Evolutionary conservation across 495 filamentous ascomycete species (phyloP).

Genomic region (Penicillium bovifimosum): DNA sequence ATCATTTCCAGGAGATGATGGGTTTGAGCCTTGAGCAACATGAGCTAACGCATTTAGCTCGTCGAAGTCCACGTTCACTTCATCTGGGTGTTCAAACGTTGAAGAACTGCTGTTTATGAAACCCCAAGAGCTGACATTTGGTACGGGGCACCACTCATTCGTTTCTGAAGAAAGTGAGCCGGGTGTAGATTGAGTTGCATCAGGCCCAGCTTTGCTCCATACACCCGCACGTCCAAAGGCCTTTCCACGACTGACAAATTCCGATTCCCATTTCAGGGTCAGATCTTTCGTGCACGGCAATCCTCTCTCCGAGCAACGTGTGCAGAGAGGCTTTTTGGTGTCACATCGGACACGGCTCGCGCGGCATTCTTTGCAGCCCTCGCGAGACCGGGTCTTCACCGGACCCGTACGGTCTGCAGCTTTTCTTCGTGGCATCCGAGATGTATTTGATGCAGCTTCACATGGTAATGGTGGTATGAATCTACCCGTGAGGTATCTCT

Average conservation of each 20-base stretch:
- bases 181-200: conserved; percentile 6
- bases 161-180: conserved; percentile 11
- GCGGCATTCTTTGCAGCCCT: conserved; percentile 42
- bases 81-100: conserved; percentile 27
- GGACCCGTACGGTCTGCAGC: conserved; percentile 38
- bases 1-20: not conserved
- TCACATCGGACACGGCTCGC: conserved; percentile 42
- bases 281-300: conserved; percentile 36
- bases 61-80: conserved; percentile 27
- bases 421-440: conserved; percentile 41
- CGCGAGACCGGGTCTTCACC: conserved; percentile 42
- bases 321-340: conserved; percentile 39
- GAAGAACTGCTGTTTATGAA: conserved; percentile 37
- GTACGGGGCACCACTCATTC: conserved; percentile 30
- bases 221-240: conserved; percentile 43
- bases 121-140: conserved; percentile 29
- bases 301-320: conserved; percentile 33
- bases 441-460: conserved; percentile 10
- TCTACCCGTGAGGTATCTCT: not conserved
- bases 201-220: conserved; percentile 32
- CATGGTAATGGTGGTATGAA: conserved; percentile 23
- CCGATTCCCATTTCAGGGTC: conserved; percentile 43
- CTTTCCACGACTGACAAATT: conserved; percentile 39
- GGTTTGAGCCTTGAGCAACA: not conserved
- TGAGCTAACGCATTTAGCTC: conserved; percentile 22